phyloP scores from a whole-genome alignment of 78 protist species.

The Dictyostelium firmibasis region DNA sequence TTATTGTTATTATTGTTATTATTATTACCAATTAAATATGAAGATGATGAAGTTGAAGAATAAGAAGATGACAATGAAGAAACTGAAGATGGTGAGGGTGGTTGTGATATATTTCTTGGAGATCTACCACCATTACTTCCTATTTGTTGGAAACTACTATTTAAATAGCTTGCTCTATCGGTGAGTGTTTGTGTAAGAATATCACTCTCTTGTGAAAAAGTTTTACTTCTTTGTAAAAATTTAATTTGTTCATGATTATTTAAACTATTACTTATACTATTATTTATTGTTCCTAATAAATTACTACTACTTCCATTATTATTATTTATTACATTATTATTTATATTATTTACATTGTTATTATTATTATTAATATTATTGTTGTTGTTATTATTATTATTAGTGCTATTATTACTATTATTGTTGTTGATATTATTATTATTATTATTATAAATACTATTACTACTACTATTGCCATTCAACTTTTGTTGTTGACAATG shows the following conservation, averaged over 20 bases:
- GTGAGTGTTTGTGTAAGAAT: slow-evolving; percentile 4
- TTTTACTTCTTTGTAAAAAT: slow-evolving; percentile 9
- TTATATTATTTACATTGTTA: background rate
- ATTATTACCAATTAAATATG: background rate
- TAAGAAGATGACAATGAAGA: background rate
- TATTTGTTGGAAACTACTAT: background rate
- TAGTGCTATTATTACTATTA: background rate
- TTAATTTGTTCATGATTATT: background rate
- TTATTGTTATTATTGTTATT: too few species aligned
- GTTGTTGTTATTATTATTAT: too few species aligned
- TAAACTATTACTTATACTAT: background rate
- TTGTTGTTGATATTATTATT: background rate
- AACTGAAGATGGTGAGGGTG: background rate
- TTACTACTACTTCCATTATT: background rate
- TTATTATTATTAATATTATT: background rate
- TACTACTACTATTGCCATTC: too few species aligned
- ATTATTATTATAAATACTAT: background rate
- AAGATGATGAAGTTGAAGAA: background rate
- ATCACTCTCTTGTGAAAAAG: slow-evolving; percentile 21
- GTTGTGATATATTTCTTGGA: background rate
- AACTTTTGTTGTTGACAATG: slow-evolving; percentile 19
- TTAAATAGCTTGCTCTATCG: background rate
- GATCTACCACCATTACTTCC: background rate
- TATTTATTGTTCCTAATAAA: background rate
- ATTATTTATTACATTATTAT: background rate